Conservation (phyloP, 1,284 basidiomycete genomes). For the Rhizoctonia solani region DNA sequence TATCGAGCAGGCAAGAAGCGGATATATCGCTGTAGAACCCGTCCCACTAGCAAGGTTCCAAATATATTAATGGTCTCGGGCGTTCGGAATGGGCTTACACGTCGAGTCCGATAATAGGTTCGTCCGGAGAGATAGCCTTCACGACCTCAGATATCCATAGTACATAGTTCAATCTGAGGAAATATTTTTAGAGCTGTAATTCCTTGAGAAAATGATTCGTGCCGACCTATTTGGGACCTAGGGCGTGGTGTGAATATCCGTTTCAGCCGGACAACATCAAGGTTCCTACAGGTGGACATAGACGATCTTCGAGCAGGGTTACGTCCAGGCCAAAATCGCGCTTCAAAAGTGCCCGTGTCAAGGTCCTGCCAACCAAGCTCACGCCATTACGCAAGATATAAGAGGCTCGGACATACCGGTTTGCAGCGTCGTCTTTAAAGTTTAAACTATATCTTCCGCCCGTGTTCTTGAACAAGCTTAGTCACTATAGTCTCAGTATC, state of each 20-base stretch:
- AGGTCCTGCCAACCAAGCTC: conserved; percentile 54
- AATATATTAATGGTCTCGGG: not conserved
- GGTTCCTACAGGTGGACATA: conserved; percentile 80
- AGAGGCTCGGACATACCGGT: conserved; percentile 56
- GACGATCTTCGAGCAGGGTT: conserved; percentile 65
- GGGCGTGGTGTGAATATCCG: conserved; percentile 41
- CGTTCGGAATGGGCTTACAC: conserved; percentile 46
- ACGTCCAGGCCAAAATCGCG: conserved; percentile 73
- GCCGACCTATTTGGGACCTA: conserved; percentile 68
- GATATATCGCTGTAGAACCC: conserved; percentile 89
- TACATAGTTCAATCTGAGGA: conserved; percentile 72
- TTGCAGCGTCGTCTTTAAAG: conserved; percentile 69
- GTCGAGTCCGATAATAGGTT: conserved; percentile 49
- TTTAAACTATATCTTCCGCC: conserved; percentile 59
- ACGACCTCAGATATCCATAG: conserved; percentile 71
- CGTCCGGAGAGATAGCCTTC: conserved; percentile 35
- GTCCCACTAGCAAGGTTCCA: conserved; percentile 66
- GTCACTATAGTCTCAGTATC: conserved; percentile 44
- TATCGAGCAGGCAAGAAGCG: conserved; percentile 69
- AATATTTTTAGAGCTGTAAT: not conserved
- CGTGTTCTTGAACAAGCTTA: conserved; percentile 45
- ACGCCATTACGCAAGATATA: not conserved
- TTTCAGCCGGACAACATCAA: not conserved
- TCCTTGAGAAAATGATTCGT: not conserved
- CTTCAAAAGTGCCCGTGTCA: conserved; percentile 76